Conservation (phyloP, 345 rosid genomes). For the Orychophragmus violaceus region DNA sequence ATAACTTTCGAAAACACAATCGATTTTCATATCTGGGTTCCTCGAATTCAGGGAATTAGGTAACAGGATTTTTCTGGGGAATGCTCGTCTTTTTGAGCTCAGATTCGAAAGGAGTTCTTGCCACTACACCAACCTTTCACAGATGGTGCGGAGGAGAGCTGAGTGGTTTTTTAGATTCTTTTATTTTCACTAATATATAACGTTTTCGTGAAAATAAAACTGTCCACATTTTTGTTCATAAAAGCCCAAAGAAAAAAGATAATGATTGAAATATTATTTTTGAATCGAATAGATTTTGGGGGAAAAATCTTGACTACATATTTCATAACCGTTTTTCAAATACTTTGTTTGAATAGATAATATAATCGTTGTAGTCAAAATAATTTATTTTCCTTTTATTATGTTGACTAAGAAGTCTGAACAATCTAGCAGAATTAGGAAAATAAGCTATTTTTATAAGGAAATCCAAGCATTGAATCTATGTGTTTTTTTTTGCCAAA, state of each 20-base stretch:
- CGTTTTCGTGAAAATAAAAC: constrained; percentile 1
- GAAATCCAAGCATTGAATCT: not conserved
- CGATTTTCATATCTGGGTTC: not conserved
- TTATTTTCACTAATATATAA: not conserved
- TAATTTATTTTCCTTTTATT: not conserved
- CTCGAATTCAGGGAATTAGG: constrained; percentile 4
- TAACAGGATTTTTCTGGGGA: not conserved
- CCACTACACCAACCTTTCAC: too few relatives aligned
- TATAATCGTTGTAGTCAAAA: not conserved
- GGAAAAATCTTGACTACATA: not conserved
- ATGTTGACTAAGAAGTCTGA: not conserved
- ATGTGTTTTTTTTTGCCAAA: not conserved
- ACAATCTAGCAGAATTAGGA: not conserved
- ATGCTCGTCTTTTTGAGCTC: constrained; percentile 6
- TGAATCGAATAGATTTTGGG: not conserved
- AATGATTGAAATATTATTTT: not conserved
- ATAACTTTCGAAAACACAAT: constrained; percentile 10
- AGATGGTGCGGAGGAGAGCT: constrained; percentile 33
- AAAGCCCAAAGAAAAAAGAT: constrained; percentile 12
- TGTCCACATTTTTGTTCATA: constrained; percentile 19
- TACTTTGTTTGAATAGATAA: not conserved
- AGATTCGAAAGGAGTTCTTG: constrained; percentile 34
- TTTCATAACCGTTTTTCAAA: not conserved
- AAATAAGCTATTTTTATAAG: not conserved
- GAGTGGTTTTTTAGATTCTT: constrained; percentile 24